Evolutionary conservation across 768 basidiomycete genomes (phyloP).

Genomic region (Tricholoma flavovirens): DNA sequence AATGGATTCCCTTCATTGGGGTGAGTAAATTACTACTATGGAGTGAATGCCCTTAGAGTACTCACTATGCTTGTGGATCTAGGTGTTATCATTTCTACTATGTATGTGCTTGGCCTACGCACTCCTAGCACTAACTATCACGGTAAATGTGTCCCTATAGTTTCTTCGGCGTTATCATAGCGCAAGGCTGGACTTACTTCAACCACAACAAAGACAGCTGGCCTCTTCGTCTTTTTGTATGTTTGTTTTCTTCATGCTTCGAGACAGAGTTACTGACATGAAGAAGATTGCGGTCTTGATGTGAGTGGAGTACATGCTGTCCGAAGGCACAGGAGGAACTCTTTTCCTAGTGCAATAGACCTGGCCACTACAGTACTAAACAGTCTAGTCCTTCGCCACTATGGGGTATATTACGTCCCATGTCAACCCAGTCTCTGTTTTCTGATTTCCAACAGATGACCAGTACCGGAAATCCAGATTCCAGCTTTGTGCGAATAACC

Average conservation of each 20-base stretch:
- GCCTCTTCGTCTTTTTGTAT: not conserved
- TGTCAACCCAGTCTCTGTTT: not conserved
- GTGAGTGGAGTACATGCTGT: not conserved
- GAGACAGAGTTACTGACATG: not conserved
- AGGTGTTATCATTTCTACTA: not conserved
- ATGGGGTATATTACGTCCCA: not conserved
- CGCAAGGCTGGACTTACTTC: not conserved
- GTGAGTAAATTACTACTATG: not conserved
- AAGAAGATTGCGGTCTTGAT: not conserved
- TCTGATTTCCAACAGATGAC: not conserved
- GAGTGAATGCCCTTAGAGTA: not conserved
- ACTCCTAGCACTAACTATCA: not conserved
- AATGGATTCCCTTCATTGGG: not conserved
- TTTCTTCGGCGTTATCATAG: not conserved
- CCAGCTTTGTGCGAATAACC: not conserved
- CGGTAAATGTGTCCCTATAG: not conserved
- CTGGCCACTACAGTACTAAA: not conserved
- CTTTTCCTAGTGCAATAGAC: not conserved
- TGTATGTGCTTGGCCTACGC: not conserved
- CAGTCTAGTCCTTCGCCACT: not conserved
- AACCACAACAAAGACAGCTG: not conserved
- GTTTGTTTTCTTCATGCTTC: not conserved
- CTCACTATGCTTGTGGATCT: not conserved
- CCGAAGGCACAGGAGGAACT: not conserved
- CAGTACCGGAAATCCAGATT: not conserved